Evolutionary conservation across 495 filamentous ascomycete genomes (phyloP).

Genomic region (Delitschia confertaspora): DNA sequence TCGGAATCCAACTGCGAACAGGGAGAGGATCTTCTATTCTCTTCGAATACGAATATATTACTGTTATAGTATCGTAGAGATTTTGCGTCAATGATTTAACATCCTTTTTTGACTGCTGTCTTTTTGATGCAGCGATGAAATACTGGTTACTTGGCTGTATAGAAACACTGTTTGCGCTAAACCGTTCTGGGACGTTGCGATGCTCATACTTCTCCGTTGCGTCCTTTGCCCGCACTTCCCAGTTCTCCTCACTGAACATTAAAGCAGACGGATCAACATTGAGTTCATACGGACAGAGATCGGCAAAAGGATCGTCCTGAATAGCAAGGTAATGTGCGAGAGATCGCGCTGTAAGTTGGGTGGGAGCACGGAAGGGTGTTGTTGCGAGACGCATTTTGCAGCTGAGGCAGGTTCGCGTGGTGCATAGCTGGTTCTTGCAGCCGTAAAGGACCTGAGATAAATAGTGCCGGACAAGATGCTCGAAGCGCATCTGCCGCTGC

Average conservation of each 20-base stretch:
- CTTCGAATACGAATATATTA: conserved; percentile 23
- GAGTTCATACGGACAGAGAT: conserved; percentile 53
- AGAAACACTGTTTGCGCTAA: background rate
- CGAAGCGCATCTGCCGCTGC: conserved; percentile 14
- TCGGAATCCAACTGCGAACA: too few species aligned
- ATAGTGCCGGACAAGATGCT: conserved; percentile 38
- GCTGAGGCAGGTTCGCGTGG: conserved; percentile 71
- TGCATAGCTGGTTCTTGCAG: conserved; percentile 61
- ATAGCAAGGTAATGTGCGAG: conserved; percentile 71
- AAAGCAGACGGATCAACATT: too few species aligned
- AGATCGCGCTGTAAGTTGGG: conserved; percentile 60
- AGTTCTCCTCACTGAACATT: too few species aligned
- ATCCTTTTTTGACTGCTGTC: conserved; percentile 23
- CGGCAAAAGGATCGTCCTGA: conserved; percentile 64
- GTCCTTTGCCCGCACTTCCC: too few species aligned
- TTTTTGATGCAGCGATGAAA: too few species aligned
- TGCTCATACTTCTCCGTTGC: too few species aligned
- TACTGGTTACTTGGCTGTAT: background rate
- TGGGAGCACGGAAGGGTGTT: conserved; percentile 64
- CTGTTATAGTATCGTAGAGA: conserved; percentile 20
- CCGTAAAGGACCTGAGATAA: conserved; percentile 77
- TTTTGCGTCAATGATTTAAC: conserved; percentile 21
- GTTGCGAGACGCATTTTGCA: conserved; percentile 58
- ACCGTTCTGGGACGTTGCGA: too few species aligned
- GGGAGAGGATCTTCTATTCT: conserved; percentile 11